Base-by-base conservation (phyloP, 75 land plant species). In the Azolla pinnata region DNA sequence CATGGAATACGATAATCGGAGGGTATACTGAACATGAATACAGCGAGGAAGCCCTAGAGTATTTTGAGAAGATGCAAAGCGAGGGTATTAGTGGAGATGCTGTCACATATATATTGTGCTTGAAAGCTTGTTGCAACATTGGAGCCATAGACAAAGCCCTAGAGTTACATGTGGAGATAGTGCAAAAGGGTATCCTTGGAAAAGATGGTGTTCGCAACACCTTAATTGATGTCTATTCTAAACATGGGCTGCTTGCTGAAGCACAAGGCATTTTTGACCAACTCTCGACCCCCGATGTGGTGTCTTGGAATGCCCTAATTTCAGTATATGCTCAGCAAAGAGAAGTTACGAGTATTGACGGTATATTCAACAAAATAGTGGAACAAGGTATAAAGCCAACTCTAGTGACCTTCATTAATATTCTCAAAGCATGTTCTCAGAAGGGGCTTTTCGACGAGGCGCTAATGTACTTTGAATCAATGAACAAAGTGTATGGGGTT, bases 401-500 rank as follows among this genome's bases (percentile, higher is more conserved):
- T 23, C n/a, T 4, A 18, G 23, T 46, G 23, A 46, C 49, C 21
- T 46, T 46, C 14, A 18, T 2, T 3, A 23, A 18, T 4, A 14
- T 46, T 18, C 49, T 46, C 2, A 46, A 46, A 18, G 49, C 49
- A 46, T 46, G 49, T 23, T 18, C 3, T 23, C 49, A 46, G n/a
- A 46, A 3, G 2, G 49, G 49, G 2, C 23, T 46, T 2, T 2
- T 46, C 23, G 49, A 46, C n/a, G 21, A 18, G 49, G 49, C 49
- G 2, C 12, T 18, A 46, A 2, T 23, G n/a, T 29, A 29, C 26
- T 59, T 59, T 30, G 17, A 21, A 10, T 3, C 20, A 33, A 59
- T 59, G 65, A 56, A 28, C 21, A 21, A 21, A n/a, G 14, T 59
- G 18, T 58, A 46, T 58, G 35, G 14, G 12, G 30, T 67, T 23